Evolutionary conservation across 768 basidiomycete genomes (phyloP).

Genomic region (Grammothele lineata): DNA sequence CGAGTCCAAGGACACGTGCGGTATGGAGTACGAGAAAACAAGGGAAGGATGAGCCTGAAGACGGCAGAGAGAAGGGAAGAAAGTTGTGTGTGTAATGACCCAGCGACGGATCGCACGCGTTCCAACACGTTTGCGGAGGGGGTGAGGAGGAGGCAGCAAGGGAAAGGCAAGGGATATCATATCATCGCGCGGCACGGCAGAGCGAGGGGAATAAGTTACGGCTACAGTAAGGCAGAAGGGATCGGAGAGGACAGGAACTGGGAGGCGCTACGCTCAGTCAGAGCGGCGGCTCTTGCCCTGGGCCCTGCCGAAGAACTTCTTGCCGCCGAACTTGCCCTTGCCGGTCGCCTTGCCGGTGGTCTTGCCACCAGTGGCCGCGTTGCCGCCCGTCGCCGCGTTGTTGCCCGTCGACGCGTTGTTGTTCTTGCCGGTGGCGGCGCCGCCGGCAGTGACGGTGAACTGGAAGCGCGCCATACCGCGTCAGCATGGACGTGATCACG

Average conservation of each 20-base stretch:
- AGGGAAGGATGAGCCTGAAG: no score
- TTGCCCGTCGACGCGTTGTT: background rate
- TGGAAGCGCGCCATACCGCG: background rate
- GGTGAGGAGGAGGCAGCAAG: no score
- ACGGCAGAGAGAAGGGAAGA: no score
- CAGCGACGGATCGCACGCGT: no score
- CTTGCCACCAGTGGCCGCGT: constrained; percentile 61
- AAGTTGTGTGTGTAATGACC: no score
- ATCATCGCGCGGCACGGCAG: no score
- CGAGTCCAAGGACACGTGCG: no score
- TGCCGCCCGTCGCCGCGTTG: constrained; percentile 15
- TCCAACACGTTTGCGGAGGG: no score
- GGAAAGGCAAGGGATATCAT: no score
- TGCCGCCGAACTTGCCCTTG: no score
- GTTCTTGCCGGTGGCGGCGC: constrained; percentile 13
- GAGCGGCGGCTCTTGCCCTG: background rate
- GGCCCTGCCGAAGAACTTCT: background rate
- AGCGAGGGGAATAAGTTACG: no score
- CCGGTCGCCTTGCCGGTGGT: constrained; percentile 31
- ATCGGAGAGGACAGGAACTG: background rate
- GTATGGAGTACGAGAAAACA: background rate
- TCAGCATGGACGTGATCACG: background rate
- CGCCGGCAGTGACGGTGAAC: constrained; percentile 19
- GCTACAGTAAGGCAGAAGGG: no score
- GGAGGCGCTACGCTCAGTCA: background rate